phyloP scores from a whole-genome alignment of 2,329 filamentous ascomycete genomes.

The Aspergillus eucalypticola region DNA sequence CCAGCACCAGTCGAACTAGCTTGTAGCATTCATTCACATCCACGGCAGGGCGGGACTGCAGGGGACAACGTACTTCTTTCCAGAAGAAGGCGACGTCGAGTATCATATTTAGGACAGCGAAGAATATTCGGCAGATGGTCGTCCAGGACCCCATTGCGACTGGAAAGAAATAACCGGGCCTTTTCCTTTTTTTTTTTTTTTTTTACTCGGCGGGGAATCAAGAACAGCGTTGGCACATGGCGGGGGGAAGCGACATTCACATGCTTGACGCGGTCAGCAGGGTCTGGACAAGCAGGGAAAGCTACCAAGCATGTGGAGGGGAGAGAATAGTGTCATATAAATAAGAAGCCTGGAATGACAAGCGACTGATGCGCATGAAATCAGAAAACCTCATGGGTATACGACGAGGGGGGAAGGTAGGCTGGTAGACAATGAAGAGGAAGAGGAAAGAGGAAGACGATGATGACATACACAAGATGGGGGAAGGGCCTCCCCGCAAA shows the following conservation, averaged over 20 bases:
- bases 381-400: background rate
- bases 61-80: conserved; percentile 53
- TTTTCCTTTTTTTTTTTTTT: too few species aligned
- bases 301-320: too few species aligned
- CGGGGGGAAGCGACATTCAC: conserved; percentile 15
- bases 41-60: background rate
- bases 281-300: background rate
- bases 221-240: conserved; percentile 7
- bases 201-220: background rate
- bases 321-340: background rate
- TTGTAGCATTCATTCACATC: background rate
- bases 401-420: background rate
- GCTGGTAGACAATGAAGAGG: background rate
- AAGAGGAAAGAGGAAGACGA: background rate
- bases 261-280: conserved; percentile 15
- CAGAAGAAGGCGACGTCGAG: conserved; percentile 65
- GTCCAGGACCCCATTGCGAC: conserved; percentile 27
- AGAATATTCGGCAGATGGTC: conserved; percentile 29
- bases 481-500: background rate
- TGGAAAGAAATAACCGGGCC: background rate
- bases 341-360: background rate
- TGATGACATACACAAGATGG: background rate
- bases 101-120: conserved; percentile 57
- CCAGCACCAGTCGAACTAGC: background rate
- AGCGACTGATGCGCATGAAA: background rate